phyloP scores from a whole-genome alignment of 2,329 filamentous ascomycete species.

The Graphilbum sp. region DNA sequence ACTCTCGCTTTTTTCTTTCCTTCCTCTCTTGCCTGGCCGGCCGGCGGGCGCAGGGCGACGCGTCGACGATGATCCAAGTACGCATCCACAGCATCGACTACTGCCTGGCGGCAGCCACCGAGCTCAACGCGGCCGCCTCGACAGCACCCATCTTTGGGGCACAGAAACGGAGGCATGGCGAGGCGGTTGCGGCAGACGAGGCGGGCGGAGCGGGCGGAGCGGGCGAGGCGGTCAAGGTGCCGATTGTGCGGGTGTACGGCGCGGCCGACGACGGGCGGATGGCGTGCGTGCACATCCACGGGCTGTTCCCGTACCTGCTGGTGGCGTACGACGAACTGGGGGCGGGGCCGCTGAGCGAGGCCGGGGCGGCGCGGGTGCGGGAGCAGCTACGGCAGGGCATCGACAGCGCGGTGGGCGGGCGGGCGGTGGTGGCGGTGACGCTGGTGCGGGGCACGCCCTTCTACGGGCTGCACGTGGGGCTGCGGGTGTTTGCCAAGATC shows the following conservation, averaged over 20 bases:
- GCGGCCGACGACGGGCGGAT: not conserved
- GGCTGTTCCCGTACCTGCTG: slow-evolving; percentile 91
- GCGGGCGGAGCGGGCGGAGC: slow-evolving; percentile 47
- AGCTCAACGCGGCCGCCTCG: slow-evolving; percentile 52
- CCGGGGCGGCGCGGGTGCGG: slow-evolving; percentile 1
- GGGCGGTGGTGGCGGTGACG: slow-evolving; percentile 66
- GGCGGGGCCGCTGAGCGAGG: not conserved
- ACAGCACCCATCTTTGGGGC: slow-evolving; percentile 23
- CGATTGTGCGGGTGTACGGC: slow-evolving; percentile 18
- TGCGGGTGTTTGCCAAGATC: slow-evolving; percentile 81
- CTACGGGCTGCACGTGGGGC: slow-evolving; percentile 90
- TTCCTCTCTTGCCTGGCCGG: too few relatives aligned
- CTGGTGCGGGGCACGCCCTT: slow-evolving; percentile 88
- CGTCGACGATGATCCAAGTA: slow-evolving; percentile 62
- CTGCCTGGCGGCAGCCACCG: slow-evolving; percentile 67
- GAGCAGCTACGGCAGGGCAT: slow-evolving; percentile 61
- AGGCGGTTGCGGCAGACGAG: not conserved
- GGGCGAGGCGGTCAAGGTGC: slow-evolving; percentile 34
- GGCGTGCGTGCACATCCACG: slow-evolving; percentile 80
- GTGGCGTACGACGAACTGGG: slow-evolving; percentile 22
- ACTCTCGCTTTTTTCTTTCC: too few relatives aligned
- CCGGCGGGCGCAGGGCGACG: too few relatives aligned
- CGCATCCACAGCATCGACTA: slow-evolving; percentile 92
- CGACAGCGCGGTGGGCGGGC: slow-evolving; percentile 68
- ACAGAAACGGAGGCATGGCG: not conserved